A percentile compares a stretch with the other conserved stretches of the same genome.
phyloP scores from a whole-genome alignment of 2,329 filamentous ascomycete genomes.

The Trichoderma simmonsii region DNA sequence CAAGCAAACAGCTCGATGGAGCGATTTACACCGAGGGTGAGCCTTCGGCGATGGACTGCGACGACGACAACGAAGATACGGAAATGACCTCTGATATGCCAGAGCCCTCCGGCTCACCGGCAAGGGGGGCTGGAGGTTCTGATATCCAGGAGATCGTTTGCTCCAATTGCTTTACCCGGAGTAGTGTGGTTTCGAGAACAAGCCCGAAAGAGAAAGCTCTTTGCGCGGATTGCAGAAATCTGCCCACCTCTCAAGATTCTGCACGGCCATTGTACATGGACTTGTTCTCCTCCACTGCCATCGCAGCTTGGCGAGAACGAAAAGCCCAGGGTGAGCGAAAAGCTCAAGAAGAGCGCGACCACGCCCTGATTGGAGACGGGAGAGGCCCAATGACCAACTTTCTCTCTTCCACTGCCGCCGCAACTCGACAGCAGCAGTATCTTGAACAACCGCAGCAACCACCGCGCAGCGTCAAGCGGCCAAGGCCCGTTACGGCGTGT shows the following conservation, averaged over 20 bases:
- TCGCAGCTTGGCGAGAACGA: neutral
- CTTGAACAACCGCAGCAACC: neutral
- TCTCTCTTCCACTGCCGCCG: neutral
- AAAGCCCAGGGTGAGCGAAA: too few relatives aligned
- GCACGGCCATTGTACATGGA: neutral
- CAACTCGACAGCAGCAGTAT: too few relatives aligned
- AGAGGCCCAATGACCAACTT: too few relatives aligned
- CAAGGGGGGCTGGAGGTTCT: accelerated
- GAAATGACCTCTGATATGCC: neutral
- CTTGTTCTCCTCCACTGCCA: neutral
- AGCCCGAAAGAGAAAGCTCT: neutral
- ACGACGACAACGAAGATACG: neutral
- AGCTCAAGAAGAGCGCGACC: too few relatives aligned
- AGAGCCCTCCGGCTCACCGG: neutral
- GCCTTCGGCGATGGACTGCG: neutral
- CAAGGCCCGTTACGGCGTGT: neutral
- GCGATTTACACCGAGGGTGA: conserved; percentile 55
- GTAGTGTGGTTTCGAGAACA: accelerated
- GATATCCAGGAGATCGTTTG: neutral
- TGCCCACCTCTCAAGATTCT: neutral
- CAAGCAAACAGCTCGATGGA: conserved; percentile 59
- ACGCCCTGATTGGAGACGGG: too few relatives aligned
- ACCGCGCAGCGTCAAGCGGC: neutral
- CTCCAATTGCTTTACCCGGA: neutral
- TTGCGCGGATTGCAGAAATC: neutral